phyloP scores from a whole-genome alignment of 2,329 filamentous ascomycete genomes.

The Kalmusia sp. region DNA sequence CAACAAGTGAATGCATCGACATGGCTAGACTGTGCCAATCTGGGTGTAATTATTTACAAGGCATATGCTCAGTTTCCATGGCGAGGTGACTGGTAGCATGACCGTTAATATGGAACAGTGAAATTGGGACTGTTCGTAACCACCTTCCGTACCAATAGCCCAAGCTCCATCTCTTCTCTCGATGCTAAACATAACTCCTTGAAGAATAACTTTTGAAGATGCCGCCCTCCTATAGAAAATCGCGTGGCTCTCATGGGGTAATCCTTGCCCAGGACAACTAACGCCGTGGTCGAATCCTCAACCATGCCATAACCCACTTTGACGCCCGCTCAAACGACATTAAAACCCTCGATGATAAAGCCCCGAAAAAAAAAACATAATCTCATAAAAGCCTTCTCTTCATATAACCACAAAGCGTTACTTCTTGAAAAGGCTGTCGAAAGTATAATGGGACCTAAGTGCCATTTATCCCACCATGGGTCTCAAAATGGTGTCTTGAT shows the following conservation, averaged over 20 bases:
- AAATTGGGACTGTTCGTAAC: conserved; percentile 3
- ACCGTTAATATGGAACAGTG: conserved; percentile 9
- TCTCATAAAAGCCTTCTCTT: not conserved
- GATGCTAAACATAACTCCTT: not conserved
- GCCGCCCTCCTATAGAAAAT: conserved; percentile 20
- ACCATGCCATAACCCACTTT: conserved; percentile 17
- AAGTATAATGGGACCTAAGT: too few relatives aligned
- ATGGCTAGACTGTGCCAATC: not conserved
- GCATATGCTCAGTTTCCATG: conserved; percentile 8
- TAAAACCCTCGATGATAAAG: conserved; percentile 19
- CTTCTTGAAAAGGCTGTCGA: not conserved
- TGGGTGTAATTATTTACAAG: conserved; percentile 15
- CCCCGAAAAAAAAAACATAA: conserved; percentile 1
- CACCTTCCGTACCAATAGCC: conserved; percentile 2
- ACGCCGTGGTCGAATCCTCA: conserved; percentile 32
- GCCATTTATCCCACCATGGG: too few relatives aligned
- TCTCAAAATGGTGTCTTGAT: too few relatives aligned
- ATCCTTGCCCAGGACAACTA: conserved; percentile 18
- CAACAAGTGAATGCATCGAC: too few relatives aligned
- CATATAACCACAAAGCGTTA: not conserved
- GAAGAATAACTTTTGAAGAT: conserved; percentile 38
- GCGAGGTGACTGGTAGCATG: not conserved
- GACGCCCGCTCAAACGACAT: conserved; percentile 43
- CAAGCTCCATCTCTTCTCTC: not conserved
- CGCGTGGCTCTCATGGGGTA: conserved; percentile 9